Evolutionary conservation across 805 yeast species (phyloP), one percentile per base, ranked within the genome.

Genomic region (Lachancea lanzarotensis): DNA sequence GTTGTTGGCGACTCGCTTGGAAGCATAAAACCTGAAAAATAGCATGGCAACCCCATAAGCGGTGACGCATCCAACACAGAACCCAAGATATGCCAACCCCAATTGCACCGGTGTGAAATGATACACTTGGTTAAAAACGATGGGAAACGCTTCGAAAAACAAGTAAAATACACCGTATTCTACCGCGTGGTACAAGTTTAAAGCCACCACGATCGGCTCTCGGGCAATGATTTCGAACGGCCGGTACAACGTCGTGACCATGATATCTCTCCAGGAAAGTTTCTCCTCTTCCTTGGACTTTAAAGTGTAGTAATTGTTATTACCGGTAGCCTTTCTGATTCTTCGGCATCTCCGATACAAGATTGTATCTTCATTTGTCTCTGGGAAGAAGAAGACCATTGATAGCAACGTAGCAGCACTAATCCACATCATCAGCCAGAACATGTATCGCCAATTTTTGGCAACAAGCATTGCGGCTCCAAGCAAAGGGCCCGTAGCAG

Each of bases 111-210:
- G 52, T 3, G 75, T 69, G 59, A 80, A 80, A 29, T 67, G 56
- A 50, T 76, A 68, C 15, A 67, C 54, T 2, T 68, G 73, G 9
- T 47, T 44, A 48, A 73, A 81, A 2, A 75, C 78, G 35, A 79
- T 66, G 11, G 86, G 84, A 62, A 76, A 77, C 5, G 78, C 79
- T 59, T 81, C 84, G 53, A 79, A 76, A 68, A 75, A 79, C 18
- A 78, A 56, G 57, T 77, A 81, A 50, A 76, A 51, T 22, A 72
- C 59, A 18, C 81, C 75, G 57, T 79, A 80, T 3, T 71, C 65
- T 40, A 79, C 53, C 0, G 80, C 76, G 50, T 74, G 62, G 57
- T 78, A 78, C 19, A 72, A 17, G 54, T 79, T 70, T 46, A 78
- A 70, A 27, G 78, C 65, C 13, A 79, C 45, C n/a, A 79, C 73